Percentiles rank a stretch among this genome's conserved stretches.
Conservation (phyloP, 106 monocot species). For the Allium sativum region DNA sequence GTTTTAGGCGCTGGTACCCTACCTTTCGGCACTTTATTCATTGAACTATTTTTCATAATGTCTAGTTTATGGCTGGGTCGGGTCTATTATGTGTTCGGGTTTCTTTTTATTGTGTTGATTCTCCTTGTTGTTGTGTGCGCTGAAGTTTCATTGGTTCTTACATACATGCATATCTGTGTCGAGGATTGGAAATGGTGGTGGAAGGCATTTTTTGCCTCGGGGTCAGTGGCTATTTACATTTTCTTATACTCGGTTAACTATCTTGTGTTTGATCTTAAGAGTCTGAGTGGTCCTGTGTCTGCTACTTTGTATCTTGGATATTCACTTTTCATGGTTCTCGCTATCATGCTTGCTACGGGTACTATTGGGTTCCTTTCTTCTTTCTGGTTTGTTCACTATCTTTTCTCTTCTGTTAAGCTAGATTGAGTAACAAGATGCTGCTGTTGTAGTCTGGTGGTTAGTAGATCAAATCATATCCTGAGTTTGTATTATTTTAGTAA, state of each 20-base stretch:
- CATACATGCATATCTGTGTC: slow-evolving; percentile 49
- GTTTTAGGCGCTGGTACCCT: slow-evolving; percentile 42
- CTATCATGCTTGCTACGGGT: slow-evolving; percentile 48
- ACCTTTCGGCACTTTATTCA: slow-evolving; percentile 50
- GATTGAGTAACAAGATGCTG: slow-evolving; percentile 5
- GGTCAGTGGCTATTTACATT: slow-evolving; percentile 41
- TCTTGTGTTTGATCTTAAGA: slow-evolving; percentile 50
- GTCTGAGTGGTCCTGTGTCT: slow-evolving; percentile 45
- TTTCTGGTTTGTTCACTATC: slow-evolving; percentile 48
- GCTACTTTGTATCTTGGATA: slow-evolving; percentile 47
- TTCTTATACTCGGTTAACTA: slow-evolving; percentile 44
- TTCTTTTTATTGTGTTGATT: slow-evolving; percentile 41
- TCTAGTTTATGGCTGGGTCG: slow-evolving; percentile 51
- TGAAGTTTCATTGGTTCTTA: slow-evolving; percentile 45
- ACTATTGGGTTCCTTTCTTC: slow-evolving; percentile 44
- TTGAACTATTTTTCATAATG: slow-evolving; percentile 59
- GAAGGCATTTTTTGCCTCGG: slow-evolving; percentile 49
- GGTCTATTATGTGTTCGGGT: slow-evolving; percentile 51
- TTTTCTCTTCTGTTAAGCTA: slow-evolving; percentile 49
- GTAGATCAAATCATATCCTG: no score
- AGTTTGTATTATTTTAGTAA: no score
- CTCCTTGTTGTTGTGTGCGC: slow-evolving; percentile 52
- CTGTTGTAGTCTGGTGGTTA: no score
- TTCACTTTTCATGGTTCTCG: slow-evolving; percentile 40
- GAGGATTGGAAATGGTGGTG: slow-evolving; percentile 62